Evolutionary conservation across 2,329 filamentous ascomycete genomes (phyloP), one percentile per base, ranked within the genome.

Genomic region (Talaromyces rugulosus): DNA sequence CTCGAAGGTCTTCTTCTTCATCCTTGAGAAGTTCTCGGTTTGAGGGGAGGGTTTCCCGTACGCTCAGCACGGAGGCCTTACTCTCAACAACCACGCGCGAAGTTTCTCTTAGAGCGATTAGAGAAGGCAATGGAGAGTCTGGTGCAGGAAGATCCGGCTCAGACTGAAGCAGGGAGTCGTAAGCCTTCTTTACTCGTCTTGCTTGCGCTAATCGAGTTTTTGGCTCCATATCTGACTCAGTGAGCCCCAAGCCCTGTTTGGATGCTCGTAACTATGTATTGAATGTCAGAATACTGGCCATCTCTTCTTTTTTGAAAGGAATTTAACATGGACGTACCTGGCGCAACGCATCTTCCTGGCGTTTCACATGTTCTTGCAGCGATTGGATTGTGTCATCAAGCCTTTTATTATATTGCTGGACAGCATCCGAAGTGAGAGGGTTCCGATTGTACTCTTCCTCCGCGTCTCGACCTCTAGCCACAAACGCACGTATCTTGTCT

Each of bases 91-190:
- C 83, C 16, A 86, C 87, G 61, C 83, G 81, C 62, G 88, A 83
- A 2, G 88, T 87, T 68, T 84, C 86, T 58, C 89, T 86, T 59
- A 92, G 76, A 5, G 91, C 90, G 47, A 95, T 72, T 4, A 96
- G 79, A 6, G 87, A 85, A 3, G 90, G 89, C 6, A 95, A 75
- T 5, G 88, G 81, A 23, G 91, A 94, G 56, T 83, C 85, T 9
- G 85, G 78, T 28, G 82, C 80, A 2, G 91, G 90, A 27, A 94
- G 77, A 67, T 86, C 86, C 8, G 89, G 87, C 58, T 87, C 82
- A 14, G 83, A 81, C 51, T 83, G 78, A 12, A 85, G 82, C 54
- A 92, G 78, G 16, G 83, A 81, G 58, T 86, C 82, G 68, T 92
- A 91, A 3, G 89, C 89, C 56, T 81, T 77, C 67, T 85, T 87